These are phyloP conservation scores for Colletotrichum melonis DNA, from an alignment of 2,329 filamentous ascomycete genomes.

Conservation along the genomic window DNA sequence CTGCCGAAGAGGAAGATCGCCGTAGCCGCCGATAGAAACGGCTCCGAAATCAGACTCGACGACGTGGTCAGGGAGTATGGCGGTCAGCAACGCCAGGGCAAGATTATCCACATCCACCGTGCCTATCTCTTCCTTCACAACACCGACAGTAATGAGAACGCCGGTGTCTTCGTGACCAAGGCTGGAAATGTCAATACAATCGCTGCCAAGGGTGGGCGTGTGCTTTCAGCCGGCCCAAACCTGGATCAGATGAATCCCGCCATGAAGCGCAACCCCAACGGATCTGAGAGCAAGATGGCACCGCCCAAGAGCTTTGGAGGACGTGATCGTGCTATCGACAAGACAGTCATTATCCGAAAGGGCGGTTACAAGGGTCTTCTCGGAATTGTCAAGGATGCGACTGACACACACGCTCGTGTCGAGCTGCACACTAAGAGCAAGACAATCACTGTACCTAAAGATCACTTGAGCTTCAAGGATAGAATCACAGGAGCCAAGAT, in stretches of 20 bases:
- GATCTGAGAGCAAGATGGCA: slow-evolving; percentile 64
- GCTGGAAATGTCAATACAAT: slow-evolving; percentile 89
- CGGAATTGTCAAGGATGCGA: slow-evolving; percentile 95
- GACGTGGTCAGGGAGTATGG: slow-evolving; percentile 93
- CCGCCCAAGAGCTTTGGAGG: slow-evolving; percentile 79
- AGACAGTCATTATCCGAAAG: slow-evolving; percentile 89
- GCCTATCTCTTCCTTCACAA: slow-evolving; percentile 93
- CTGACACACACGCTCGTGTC: slow-evolving; percentile 85
- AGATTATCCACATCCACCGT: slow-evolving; percentile 93
- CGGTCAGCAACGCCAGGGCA: slow-evolving; percentile 86
- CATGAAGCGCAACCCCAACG: slow-evolving; percentile 75
- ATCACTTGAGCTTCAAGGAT: slow-evolving; percentile 87
- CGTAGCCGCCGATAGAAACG: slow-evolving; percentile 92
- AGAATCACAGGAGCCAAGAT: slow-evolving; percentile 82
- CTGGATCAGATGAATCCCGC: slow-evolving; percentile 93
- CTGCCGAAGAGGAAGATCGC: slow-evolving; percentile 84
- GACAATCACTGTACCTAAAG: slow-evolving; percentile 85
- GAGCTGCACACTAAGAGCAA: slow-evolving; percentile 97
- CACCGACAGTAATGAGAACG: slow-evolving; percentile 85
- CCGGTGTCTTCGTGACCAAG: slow-evolving; percentile 88
- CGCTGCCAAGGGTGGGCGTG: slow-evolving; percentile 91
- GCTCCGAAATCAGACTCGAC: slow-evolving; percentile 90
- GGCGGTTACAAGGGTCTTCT: slow-evolving; percentile 93
- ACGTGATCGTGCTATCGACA: slow-evolving; percentile 86
- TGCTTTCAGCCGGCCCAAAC: slow-evolving; percentile 76